A percentile compares a stretch with the other conserved stretches of the same genome.
Evolutionary conservation across 1,139 yeast genomes (phyloP).

Genomic region (Petasospora rhodanensis): DNA sequence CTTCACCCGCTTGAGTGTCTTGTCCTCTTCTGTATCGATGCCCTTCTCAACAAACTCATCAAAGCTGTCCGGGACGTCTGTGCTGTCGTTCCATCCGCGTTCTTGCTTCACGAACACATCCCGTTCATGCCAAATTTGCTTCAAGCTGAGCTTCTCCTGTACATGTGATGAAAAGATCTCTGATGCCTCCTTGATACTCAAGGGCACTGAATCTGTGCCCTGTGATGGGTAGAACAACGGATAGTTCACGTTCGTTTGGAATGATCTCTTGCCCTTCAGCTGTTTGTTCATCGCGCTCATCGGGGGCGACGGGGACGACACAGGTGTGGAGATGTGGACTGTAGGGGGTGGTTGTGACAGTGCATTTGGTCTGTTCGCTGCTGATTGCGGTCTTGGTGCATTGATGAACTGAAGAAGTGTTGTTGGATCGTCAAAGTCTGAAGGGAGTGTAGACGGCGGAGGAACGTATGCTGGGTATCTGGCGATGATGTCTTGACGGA

Average conservation of each 20-base stretch:
- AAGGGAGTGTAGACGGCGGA: constrained; percentile 41
- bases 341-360: constrained; percentile 57
- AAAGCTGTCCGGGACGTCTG: constrained; percentile 13
- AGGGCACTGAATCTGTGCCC: constrained; percentile 46
- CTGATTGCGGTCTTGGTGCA: constrained; percentile 45
- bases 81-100: constrained; percentile 52
- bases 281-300: constrained; percentile 46
- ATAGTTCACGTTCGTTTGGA: constrained; percentile 72
- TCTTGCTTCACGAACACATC: constrained; percentile 70
- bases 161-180: constrained; percentile 58
- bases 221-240: constrained; percentile 73
- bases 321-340: constrained; percentile 82
- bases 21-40: constrained; percentile 8
- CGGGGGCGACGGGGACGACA: constrained; percentile 67
- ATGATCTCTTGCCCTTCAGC: constrained; percentile 59
- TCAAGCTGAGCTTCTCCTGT: constrained; percentile 53
- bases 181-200: constrained; percentile 75
- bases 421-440: constrained; percentile 43
- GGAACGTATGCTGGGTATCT: constrained; percentile 70
- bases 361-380: constrained; percentile 34
- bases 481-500: constrained; percentile 67
- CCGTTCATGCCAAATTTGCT: constrained; percentile 70
- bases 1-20: constrained; percentile 51
- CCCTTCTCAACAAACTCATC: constrained; percentile 13
- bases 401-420: constrained; percentile 56